phyloP scores from a whole-genome alignment of 2,329 filamentous ascomycete species.

The Phialophora macrospora region DNA sequence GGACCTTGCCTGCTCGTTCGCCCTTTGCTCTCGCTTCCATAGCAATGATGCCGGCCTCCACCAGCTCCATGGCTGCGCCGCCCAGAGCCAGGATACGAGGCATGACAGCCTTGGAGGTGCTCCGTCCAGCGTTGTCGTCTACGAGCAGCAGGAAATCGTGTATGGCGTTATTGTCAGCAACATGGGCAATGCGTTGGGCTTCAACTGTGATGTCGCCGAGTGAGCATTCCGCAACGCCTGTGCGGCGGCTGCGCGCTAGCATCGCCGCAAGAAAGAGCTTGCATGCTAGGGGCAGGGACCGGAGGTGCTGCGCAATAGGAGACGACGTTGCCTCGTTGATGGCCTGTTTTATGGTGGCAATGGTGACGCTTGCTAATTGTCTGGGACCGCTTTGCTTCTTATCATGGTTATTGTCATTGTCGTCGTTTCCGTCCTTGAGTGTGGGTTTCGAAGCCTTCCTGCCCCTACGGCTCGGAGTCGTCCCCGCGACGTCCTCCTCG shows the following conservation, averaged over 20 bases:
- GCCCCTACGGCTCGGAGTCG: constrained; percentile 49
- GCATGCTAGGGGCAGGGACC: constrained; percentile 76
- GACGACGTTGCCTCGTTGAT: constrained; percentile 95
- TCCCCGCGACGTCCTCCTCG: constrained; percentile 43
- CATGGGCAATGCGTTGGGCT: constrained; percentile 68
- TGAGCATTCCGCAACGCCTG: constrained; percentile 83
- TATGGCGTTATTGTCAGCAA: constrained; percentile 62
- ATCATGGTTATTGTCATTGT: neutral
- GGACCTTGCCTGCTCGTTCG: constrained; percentile 84
- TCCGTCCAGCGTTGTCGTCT: constrained; percentile 38
- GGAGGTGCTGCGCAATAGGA: constrained; percentile 86
- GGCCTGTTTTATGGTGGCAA: constrained; percentile 88
- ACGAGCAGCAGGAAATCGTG: constrained; percentile 66
- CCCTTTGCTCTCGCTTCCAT: constrained; percentile 75
- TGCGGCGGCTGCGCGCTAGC: constrained; percentile 76
- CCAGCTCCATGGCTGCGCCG: constrained; percentile 77
- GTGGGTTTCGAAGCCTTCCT: constrained; percentile 29
- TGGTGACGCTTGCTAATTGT: constrained; percentile 71
- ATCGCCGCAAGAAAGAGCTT: constrained; percentile 87
- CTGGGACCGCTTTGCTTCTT: constrained; percentile 27
- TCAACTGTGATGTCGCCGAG: constrained; percentile 91
- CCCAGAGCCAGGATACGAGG: constrained; percentile 66
- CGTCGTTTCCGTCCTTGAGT: constrained; percentile 33
- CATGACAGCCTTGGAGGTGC: constrained; percentile 39
- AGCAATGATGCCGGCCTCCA: constrained; percentile 84